A percentile compares a stretch with the other conserved stretches of the same genome.
Evolutionary conservation across 257 asterid genomes (phyloP).

Genomic region (Ilex asprella): DNA sequence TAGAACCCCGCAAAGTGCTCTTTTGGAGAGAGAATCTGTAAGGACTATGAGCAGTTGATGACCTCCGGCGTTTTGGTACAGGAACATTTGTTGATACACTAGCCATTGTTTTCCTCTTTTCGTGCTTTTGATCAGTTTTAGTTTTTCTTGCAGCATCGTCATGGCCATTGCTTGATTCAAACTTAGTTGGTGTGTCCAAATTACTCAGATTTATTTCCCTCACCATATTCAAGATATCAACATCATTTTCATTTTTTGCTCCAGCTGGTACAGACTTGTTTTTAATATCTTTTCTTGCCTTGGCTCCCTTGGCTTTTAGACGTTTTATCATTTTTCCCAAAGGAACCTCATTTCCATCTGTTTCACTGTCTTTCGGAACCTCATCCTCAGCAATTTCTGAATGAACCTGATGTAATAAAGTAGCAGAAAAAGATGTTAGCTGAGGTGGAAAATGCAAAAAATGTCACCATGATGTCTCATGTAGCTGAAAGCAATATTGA

Average conservation of each 20-base stretch:
- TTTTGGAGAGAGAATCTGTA: slow-evolving; percentile 30
- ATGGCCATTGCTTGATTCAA: slow-evolving; percentile 65
- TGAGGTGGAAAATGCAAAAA: slow-evolving; percentile 3
- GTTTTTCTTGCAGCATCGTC: slow-evolving; percentile 35
- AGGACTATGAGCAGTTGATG: slow-evolving; percentile 46
- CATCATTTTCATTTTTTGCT: slow-evolving; percentile 36
- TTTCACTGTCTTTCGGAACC: slow-evolving; percentile 79
- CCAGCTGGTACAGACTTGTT: slow-evolving; percentile 40
- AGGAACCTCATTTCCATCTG: slow-evolving; percentile 92
- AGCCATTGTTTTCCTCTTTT: slow-evolving; percentile 50
- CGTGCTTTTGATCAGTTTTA: slow-evolving; percentile 33
- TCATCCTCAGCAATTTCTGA: slow-evolving; percentile 59
- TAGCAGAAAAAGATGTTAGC: slow-evolving; percentile 16
- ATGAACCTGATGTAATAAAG: slow-evolving; percentile 44
- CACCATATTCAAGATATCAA: slow-evolving; percentile 84
- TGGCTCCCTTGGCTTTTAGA: slow-evolving; percentile 77
- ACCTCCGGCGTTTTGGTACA: slow-evolving; percentile 80
- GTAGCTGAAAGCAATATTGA: not conserved
- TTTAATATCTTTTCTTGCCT: slow-evolving; percentile 72
- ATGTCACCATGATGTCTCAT: not conserved
- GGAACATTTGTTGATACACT: slow-evolving; percentile 50
- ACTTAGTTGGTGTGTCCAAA: slow-evolving; percentile 45
- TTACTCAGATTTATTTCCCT: slow-evolving; percentile 72
- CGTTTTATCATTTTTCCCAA: slow-evolving; percentile 81
- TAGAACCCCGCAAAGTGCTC: slow-evolving; percentile 36